Base-by-base conservation (phyloP, 2,329 filamentous ascomycete genomes). In the Hortaea werneckii region DNA sequence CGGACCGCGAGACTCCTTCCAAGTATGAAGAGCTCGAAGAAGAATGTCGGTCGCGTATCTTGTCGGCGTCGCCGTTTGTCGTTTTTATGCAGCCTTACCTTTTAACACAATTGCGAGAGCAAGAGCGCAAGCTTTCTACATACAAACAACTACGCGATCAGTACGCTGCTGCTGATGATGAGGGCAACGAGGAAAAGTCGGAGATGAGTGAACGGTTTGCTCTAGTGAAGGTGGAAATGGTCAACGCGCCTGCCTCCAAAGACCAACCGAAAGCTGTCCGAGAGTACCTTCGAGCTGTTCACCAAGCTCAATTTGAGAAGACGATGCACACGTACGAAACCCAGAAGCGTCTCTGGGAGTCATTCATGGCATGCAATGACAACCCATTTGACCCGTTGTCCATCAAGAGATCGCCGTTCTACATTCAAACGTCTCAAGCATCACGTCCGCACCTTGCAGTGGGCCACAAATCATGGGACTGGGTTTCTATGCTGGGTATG, bases 331-430 rank as follows among this genome's bases (percentile, higher is more conserved):
- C 89, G 56, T 98, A 96, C 61, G 80, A 88, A 63, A 95, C 87
- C 0, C 90, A 96, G 62, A 95, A 88, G 46, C 80, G 87, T 29
- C 89, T 95, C 56, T 98, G 92, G 92, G 92, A 98, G 62, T 86
- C 87, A 28, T 95, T 95, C 58, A 83, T 95, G 20, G 82, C 90
- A 42, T 87, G 87, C 10, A 94, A 92, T 54, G 72, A 85, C 29
- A 85, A 94, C 58, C 75, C 96, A 1, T 98, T 95, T 56, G 88
- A 98, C 60, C 92, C 94, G 0, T 92, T 88, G 60, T 85, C 87
- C 94, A 98, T 60, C 92, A 98, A 59, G 95, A 92, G 59, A 95
- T 98, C 49, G 87, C 94, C 8, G 86, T 96, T 1, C 71, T 98
- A 6, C 94, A 94, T 66, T 96, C 90, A 11, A 80, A 92, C 26